A percentile compares a stretch with the other conserved stretches of the same genome.
These are phyloP conservation scores for Amphibolis antarctica DNA, from an alignment of 106 monocot genomes.

Conservation along the genomic window DNA sequence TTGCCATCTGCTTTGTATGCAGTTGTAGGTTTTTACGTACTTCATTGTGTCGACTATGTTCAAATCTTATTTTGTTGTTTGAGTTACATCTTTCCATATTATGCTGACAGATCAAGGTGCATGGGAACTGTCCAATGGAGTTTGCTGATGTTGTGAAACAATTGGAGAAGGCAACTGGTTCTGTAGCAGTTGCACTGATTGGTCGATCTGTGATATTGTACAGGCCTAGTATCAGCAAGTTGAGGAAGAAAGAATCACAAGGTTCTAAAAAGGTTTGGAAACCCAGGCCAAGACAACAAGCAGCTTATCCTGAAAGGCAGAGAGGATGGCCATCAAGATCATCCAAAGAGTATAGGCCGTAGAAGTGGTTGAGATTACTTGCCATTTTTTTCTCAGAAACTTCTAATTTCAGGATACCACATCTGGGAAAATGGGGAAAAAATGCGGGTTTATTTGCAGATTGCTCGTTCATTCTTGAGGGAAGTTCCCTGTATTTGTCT, in stretches of 20 bases:
- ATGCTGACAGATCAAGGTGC: conserved; percentile 63
- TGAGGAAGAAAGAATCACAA: conserved; percentile 47
- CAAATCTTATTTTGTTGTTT: not conserved
- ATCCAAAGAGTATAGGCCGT: not conserved
- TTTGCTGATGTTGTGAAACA: conserved; percentile 45
- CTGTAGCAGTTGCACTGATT: conserved; percentile 60
- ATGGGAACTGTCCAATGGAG: conserved; percentile 74
- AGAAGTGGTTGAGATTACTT: not conserved
- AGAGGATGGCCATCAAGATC: not conserved
- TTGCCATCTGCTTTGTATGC: too few species aligned
- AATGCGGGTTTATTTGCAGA: too few species aligned
- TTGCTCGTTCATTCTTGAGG: too few species aligned
- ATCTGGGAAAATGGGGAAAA: too few species aligned
- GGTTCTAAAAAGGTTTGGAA: conserved; percentile 17
- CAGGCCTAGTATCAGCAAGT: conserved; percentile 71
- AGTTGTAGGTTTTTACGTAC: not conserved
- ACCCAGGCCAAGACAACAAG: conserved; percentile 7
- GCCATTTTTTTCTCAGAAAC: not conserved
- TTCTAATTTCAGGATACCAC: too few species aligned
- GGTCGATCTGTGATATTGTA: conserved; percentile 90
- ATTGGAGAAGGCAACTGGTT: conserved; percentile 77
- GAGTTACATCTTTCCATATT: not conserved
- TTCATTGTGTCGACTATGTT: not conserved
- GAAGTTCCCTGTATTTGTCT: too few species aligned
- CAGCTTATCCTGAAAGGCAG: not conserved